A percentile compares a stretch with the other conserved stretches of the same genome.
Evolutionary conservation across 1,284 basidiomycete genomes (phyloP).

Genomic region (Testicularia cyperi): DNA sequence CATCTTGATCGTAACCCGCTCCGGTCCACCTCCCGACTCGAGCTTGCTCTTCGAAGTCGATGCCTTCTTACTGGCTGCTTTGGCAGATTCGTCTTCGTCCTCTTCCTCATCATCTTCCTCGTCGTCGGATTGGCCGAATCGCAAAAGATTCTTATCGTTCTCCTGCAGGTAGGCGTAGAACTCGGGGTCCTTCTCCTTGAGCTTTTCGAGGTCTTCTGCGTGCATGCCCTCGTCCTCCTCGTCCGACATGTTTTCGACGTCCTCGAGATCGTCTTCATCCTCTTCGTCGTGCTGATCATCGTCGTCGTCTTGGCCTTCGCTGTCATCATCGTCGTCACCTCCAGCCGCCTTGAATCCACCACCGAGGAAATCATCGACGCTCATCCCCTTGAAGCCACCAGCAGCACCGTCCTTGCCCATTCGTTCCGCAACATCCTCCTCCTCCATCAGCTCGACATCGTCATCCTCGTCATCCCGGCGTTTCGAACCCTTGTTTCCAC

Average conservation of each 20-base stretch:
- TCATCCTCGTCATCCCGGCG: conserved; percentile 20
- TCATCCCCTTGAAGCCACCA: conserved; percentile 42
- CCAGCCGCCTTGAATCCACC: conserved; percentile 53
- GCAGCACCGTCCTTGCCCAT: no score
- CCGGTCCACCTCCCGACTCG: conserved; percentile 17
- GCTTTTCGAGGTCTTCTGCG: conserved; percentile 78
- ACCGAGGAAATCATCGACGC: conserved; percentile 56
- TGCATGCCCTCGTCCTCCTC: conserved; percentile 63
- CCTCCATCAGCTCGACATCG: conserved; percentile 15
- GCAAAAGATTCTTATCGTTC: conserved; percentile 84
- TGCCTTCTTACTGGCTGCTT: conserved; percentile 6
- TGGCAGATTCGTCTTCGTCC: conserved; percentile 16
- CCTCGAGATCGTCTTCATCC: conserved; percentile 42
- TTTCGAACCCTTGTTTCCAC: conserved; percentile 17
- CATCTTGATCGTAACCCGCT: conserved; percentile 71
- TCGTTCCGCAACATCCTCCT: neutral
- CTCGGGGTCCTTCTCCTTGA: conserved; percentile 93
- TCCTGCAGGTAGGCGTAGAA: conserved; percentile 98
- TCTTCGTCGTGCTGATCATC: conserved; percentile 40
- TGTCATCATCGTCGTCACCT: conserved; percentile 11
- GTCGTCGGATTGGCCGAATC: conserved; percentile 67
- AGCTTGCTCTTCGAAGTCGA: conserved; percentile 14
- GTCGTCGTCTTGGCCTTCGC: conserved; percentile 30
- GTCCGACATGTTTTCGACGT: conserved; percentile 50
- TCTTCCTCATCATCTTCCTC: conserved; percentile 53